Evolutionary conservation across 176 grass and related monocot species (phyloP), one percentile per base, ranked within the genome.

Genomic region (Eleusine indica): DNA sequence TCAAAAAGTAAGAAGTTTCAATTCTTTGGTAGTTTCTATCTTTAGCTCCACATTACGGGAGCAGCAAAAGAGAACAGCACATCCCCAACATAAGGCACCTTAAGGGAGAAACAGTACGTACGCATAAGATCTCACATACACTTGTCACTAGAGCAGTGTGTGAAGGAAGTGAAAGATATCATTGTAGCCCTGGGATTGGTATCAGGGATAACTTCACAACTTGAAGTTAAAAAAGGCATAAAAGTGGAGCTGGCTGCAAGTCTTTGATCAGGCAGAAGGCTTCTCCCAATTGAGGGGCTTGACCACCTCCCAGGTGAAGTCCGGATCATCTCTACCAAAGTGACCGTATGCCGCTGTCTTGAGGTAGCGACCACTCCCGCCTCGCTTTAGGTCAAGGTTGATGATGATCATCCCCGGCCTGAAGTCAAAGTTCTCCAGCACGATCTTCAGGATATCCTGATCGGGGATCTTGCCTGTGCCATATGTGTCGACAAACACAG

Each of bases 261-360:
- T 81, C 2, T 79, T 80, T 42, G 21, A 52, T 85, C 48, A 89
- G 44, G 84, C 75, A 28, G 78, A 75, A 44, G 78, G 56, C 15
- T 83, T 73, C 58, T 90, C 88, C 84, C 75, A 83, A 40, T 90
- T 83, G 68, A 90, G 88, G 49, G 80, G 75, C 80, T 90, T 90
- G 38, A 90, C 75, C 74, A 83, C 80, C 75, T 90, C 88, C 84
- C 84, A 90, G 30, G 84, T 90, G 80, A 90, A 90, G 88, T 90
- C 88, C 3, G 62, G 75, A 25, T 83, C 84, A 12, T 87, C 88
- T 61, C 88, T 83, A 12, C 88, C 88, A 11, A 90, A 90, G 52
- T 90, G 88, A 3, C 88, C 84, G 13, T 90, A 83, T 0, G 88
- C 88, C 6, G 84, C 88, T 5, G 88, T 90, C 80, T 90, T 87